Base-by-base conservation (phyloP, 768 basidiomycete species). In the Collybia nuda region DNA sequence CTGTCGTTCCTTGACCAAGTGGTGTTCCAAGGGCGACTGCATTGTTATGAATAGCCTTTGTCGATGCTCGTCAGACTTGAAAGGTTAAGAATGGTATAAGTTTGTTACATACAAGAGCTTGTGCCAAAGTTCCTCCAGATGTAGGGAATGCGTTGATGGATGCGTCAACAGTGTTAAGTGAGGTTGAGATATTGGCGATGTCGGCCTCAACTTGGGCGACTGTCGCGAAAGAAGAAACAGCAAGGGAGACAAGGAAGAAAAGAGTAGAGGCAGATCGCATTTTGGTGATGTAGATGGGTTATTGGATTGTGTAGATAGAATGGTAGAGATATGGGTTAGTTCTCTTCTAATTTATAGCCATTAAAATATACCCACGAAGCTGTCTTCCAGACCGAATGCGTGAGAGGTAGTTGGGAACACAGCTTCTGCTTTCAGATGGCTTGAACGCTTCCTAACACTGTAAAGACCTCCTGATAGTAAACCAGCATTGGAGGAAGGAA, bases 61-160 rank as follows among this genome's bases (percentile, higher is more conserved):
- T 1, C 32, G 26, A 1, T 11, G 9, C 14, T 11, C 32, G 9
- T 32, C 32, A 32, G 9, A 6, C 7, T 11, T 28, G 7, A n/a
- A 3, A 41, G 23, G 41, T 23, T n/a, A 11, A 42, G 19, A 6
- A 28, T 26, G 8, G 17, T 9, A 21, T 6, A 7, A 37, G 3
- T 14, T 8, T 19, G 26, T 6, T 9, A 29, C 58, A 12, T 43
- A 73, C 69, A 48, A 69, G 55, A 37, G 68, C 72, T 22, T 32
- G 29, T 22, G 48, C 15, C 3, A 71, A 50, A 21, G 57, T 55
- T 35, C 65, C 63, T 1, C 61, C 61, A 12, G 53, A 54, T 19
- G 43, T 29, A 5, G 70, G 64, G 63, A 66, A 69, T 5, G 59
- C 60, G 15, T 61, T 58, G 47, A 75, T 67, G 5, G 58, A 51